Evolutionary conservation across 2,329 filamentous ascomycete species (phyloP).

Genomic region (Pseudogymnoascus sp.): DNA sequence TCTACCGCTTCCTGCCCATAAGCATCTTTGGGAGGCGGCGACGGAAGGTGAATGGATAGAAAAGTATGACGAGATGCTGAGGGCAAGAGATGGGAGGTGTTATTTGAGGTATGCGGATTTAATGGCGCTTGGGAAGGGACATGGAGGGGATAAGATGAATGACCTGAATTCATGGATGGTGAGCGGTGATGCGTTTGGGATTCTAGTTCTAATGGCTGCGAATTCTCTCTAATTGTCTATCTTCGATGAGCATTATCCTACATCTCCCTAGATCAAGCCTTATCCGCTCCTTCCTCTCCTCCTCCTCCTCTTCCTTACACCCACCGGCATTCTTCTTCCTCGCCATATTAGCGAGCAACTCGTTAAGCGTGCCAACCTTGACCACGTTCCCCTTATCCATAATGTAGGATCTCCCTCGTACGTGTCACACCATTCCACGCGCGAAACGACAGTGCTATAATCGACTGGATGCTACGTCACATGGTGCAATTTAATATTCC

Average conservation of each 20-base stretch:
- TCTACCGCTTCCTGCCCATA: constrained; percentile 16
- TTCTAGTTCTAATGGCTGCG: constrained; percentile 17
- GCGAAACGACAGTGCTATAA: too few relatives aligned
- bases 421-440: too few relatives aligned
- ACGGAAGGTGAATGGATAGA: constrained; percentile 13
- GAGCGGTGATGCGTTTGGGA: constrained; percentile 15
- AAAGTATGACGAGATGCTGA: constrained; percentile 17
- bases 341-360: background rate
- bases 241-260: constrained; percentile 7
- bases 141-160: constrained; percentile 9
- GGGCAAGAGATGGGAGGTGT: constrained; percentile 12
- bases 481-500: too few relatives aligned
- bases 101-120: constrained; percentile 18
- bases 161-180: constrained; percentile 17
- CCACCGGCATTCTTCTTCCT: background rate
- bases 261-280: constrained; percentile 1
- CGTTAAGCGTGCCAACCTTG: background rate
- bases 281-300: constrained; percentile 8
- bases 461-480: too few relatives aligned
- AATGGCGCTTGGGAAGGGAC: constrained; percentile 14
- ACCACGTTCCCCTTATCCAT: background rate
- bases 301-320: background rate
- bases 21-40: constrained; percentile 15
- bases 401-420: background rate
- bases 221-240: constrained; percentile 8